Evolutionary conservation across 2,329 filamentous ascomycete genomes (phyloP), one percentile per base, ranked within the genome.

Genomic region (Ophiocordyceps camponoti-saundersi): DNA sequence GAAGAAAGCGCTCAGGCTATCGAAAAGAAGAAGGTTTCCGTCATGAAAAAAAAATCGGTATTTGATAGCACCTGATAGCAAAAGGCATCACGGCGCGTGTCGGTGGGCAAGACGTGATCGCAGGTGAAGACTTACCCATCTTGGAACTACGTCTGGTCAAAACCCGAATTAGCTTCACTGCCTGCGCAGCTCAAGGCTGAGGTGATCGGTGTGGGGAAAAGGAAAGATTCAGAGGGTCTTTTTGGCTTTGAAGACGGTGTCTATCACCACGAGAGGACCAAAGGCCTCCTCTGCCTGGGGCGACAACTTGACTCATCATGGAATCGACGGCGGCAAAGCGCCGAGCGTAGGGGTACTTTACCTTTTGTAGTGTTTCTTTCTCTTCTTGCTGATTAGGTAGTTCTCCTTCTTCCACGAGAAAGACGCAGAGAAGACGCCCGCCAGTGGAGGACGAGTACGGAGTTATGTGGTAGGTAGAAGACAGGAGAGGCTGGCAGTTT

Each of bases 181-280:
- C 39, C 36, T 42, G 15, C 44, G 47, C 44, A 40, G 26, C 15
- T 16, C 10, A 30, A 42, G 6, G 6, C 7, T 10, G 16, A n/a
- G 15, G 36, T 3, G 29, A 29, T 2, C 3, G 26, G 21, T 3
- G 20, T 11, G 13, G 26, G 34, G 36, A 39, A 23, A 39, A 2
- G 18, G 18, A 30, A 43, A n/a, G 26, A 30, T 29, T 72, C 69
- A 72, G 69, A 59, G 59, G 57, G 69, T 74, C 71, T 70, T 64
- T 72, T 75, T 75, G 71, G 72, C 68, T 64, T 65, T 29, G 26
- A 69, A 68, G 71, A 74, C 71, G 54, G 55, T 66, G 71, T 71
- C 66, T 63, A 59, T 69, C 66, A 68, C 62, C 66, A 69, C 55
- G 53, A 52, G 61, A 68, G 62, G 65, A 62, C 64, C 67, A 64